Conservation (phyloP, 176 grass and related monocot species). For the Musa acuminata region DNA sequence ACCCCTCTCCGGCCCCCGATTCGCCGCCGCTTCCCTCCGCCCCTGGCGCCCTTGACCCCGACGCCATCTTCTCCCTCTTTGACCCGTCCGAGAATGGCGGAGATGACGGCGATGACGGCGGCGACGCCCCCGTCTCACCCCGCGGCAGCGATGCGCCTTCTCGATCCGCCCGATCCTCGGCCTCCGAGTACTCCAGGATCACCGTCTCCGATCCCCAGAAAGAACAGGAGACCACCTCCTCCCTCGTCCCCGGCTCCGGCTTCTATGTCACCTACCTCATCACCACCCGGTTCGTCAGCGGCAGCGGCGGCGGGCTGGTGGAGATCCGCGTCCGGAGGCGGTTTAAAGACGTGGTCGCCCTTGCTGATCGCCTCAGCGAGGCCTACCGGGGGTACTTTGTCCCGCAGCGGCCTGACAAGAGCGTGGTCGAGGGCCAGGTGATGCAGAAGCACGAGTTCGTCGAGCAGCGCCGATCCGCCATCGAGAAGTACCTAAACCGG, state of each 20-base stretch:
- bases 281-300: conserved; percentile 30
- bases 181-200: conserved; percentile 39
- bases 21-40: conserved; percentile 9
- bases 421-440: conserved; percentile 74
- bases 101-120: conserved; percentile 15
- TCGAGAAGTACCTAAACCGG: conserved; percentile 67
- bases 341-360: not conserved
- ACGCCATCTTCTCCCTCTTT: not conserved
- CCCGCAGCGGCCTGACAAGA: conserved; percentile 12
- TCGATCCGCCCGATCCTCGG: conserved; percentile 25
- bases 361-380: conserved; percentile 4
- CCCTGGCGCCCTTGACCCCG: not conserved
- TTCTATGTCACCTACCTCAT: conserved; percentile 76
- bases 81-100: conserved; percentile 3
- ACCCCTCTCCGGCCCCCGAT: conserved; percentile 33
- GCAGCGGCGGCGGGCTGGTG: conserved; percentile 15
- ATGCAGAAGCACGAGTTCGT: conserved; percentile 96
- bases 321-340: conserved; percentile 54
- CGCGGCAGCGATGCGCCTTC: conserved; percentile 11
- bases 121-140: not conserved
- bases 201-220: conserved; percentile 73
- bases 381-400: conserved; percentile 6
- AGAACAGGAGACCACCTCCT: conserved; percentile 39
- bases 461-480: conserved; percentile 42
- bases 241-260: conserved; percentile 48